Conservation (phyloP, 1,284 basidiomycete species). For the Hypsizygus ulmarius region DNA sequence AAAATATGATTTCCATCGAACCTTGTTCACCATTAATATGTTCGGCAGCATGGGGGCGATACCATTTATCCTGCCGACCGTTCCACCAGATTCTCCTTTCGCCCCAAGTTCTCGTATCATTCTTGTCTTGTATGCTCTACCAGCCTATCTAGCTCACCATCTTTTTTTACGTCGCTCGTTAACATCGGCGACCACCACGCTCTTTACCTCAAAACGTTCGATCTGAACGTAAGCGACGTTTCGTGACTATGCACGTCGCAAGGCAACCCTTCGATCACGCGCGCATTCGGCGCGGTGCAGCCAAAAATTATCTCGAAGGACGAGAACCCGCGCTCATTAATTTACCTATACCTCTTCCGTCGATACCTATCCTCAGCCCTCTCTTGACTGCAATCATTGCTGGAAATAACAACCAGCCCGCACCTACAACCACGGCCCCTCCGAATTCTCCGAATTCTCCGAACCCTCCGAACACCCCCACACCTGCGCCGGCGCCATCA, state of each 20-base stretch:
- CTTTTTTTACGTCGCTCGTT: slow-evolving; percentile 5
- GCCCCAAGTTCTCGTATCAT: too few relatives aligned
- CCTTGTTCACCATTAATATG: slow-evolving; percentile 3
- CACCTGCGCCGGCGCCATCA: slow-evolving; percentile 14
- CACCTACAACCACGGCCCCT: slow-evolving; percentile 11
- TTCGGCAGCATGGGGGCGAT: slow-evolving; percentile 7
- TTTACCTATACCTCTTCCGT: slow-evolving; percentile 39
- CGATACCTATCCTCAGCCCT: slow-evolving; percentile 41
- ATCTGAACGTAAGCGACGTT: not conserved
- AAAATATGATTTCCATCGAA: too few relatives aligned
- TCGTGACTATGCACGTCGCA: slow-evolving; percentile 13
- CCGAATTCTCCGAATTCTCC: slow-evolving; percentile 17
- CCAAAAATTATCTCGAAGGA: slow-evolving; percentile 25
- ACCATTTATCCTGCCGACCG: slow-evolving; percentile 10
- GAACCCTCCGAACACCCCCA: not conserved
- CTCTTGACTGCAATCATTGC: slow-evolving; percentile 36
- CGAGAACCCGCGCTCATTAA: slow-evolving; percentile 41
- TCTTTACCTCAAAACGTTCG: slow-evolving; percentile 14
- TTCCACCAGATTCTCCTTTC: slow-evolving; percentile 6
- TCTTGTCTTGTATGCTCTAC: slow-evolving; percentile 4
- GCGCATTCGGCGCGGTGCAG: slow-evolving; percentile 16
- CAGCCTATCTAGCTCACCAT: slow-evolving; percentile 1
- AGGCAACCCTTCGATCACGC: slow-evolving; percentile 8
- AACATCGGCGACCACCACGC: slow-evolving; percentile 10
- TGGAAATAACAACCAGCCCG: slow-evolving; percentile 18